Evolutionary conservation across 805 yeast species (phyloP), one percentile per base, ranked within the genome.

Genomic region (Cyberlindnera misumaiensis): DNA sequence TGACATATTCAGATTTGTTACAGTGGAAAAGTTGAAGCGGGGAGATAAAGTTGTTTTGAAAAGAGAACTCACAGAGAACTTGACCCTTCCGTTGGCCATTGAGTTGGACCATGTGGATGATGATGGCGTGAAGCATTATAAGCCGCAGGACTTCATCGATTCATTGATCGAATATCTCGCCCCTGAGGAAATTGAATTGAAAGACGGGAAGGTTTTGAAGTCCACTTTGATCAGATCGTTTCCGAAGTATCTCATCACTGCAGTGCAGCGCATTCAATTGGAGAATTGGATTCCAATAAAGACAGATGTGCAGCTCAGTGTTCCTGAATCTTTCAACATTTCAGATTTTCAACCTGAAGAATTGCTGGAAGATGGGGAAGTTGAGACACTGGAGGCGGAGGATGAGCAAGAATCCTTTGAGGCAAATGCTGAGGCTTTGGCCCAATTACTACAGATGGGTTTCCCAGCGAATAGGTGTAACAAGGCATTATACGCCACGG

Each of bases 221-320:
- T 43, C 55, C 11, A 46, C 65, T 20, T 72, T 73, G 3, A 73
- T 88, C 48, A 67, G 65, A 42, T 66, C 85, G 0, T 80, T 65
- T 47, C 98, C 98, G 0, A 64, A 76, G n/a, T 70, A 73, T 10
- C 64, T 93, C 22, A 73, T 85, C 4, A 65, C 86, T 1, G 80
- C 80, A 44, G 84, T 87, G 3, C 81, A 86, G 44, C 70, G 97
- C 52, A 86, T 90, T 40, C 78, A 81, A 45, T 62, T 94, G 28
- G 83, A 80, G 32, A 13, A 34, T 53, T 93, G 97, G 97, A 83
- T 79, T 2, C 97, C 97, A 0, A 67, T 75, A 0, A 93, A 93
- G 57, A 69, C 84, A 1, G 82, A 78, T 43, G 84, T 81, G 5
- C 94, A 94, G 3, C 68, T 90, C 11, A 59, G 52, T 36, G 46